A percentile compares a stretch with the other conserved stretches of the same genome.
phyloP scores from a whole-genome alignment of 768 basidiomycete genomes.

The Paxillus ammoniavirescens region DNA sequence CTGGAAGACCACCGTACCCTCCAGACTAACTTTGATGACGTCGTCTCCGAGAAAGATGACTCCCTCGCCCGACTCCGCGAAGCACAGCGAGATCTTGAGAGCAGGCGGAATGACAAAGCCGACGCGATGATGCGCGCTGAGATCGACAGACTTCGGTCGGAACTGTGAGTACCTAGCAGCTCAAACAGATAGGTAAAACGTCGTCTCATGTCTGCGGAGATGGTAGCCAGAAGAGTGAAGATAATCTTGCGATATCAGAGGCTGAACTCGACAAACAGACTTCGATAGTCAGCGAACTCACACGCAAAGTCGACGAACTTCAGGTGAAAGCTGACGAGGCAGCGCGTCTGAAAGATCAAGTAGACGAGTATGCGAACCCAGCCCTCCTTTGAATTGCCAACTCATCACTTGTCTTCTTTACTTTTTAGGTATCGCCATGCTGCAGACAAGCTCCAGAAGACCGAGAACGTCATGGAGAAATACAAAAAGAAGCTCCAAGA shows the following conservation, averaged over 20 bases:
- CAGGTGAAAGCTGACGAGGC: slow-evolving; percentile 77
- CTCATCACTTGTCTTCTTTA: background rate
- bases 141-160: slow-evolving; percentile 75
- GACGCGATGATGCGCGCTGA: slow-evolving; percentile 79
- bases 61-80: slow-evolving; percentile 60
- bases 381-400: background rate
- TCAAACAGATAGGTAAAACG: slow-evolving; percentile 1
- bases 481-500: slow-evolving; percentile 99
- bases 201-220: slow-evolving; percentile 30
- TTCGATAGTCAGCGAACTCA: slow-evolving; percentile 64
- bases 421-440: slow-evolving; percentile 78
- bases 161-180: slow-evolving; percentile 63
- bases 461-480: slow-evolving; percentile 97
- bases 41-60: slow-evolving; percentile 77
- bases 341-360: slow-evolving; percentile 81
- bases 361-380: slow-evolving; percentile 71
- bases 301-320: slow-evolving; percentile 78
- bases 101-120: slow-evolving; percentile 62
- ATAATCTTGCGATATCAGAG: slow-evolving; percentile 81
- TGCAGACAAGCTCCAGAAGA: slow-evolving; percentile 88
- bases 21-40: slow-evolving; percentile 77
- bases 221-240: slow-evolving; percentile 89
- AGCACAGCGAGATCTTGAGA: slow-evolving; percentile 57
- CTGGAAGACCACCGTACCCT: slow-evolving; percentile 73
- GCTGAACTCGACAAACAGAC: slow-evolving; percentile 82